These are phyloP conservation scores for Termitomyces sp. DNA, from an alignment of 768 basidiomycete species.

Conservation along the genomic window DNA sequence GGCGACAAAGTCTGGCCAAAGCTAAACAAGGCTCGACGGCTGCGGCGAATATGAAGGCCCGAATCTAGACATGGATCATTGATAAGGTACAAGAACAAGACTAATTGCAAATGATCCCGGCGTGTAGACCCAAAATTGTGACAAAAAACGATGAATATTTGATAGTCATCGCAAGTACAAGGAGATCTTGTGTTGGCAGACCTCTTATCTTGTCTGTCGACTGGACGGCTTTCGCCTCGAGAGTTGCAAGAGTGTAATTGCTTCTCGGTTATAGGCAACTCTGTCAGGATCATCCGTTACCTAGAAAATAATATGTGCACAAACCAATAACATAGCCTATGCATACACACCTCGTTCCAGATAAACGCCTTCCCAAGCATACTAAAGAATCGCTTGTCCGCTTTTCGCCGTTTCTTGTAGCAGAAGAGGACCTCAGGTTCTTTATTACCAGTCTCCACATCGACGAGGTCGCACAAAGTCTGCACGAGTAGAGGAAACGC, in stretches of 20 bases:
- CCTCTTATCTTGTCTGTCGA: background rate
- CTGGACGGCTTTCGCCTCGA: constrained; percentile 1
- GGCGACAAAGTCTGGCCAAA: constrained; percentile 32
- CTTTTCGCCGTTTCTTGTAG: constrained; percentile 89
- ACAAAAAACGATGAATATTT: background rate
- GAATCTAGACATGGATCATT: background rate
- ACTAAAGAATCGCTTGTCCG: constrained; percentile 13
- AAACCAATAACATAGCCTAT: background rate
- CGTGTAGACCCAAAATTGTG: background rate
- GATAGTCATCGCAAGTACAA: background rate
- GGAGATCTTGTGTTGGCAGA: background rate
- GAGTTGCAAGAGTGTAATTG: constrained; percentile 11
- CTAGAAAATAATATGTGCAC: background rate
- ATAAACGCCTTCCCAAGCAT: constrained; percentile 10
- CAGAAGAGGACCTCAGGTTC: constrained; percentile 78
- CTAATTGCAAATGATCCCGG: background rate
- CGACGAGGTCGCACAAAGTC: constrained; percentile 64
- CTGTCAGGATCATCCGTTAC: constrained; percentile 12
- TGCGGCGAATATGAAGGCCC: background rate
- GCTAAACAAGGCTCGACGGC: background rate
- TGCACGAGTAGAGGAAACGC: constrained; percentile 83
- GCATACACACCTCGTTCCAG: constrained; percentile 10
- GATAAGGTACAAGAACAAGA: background rate
- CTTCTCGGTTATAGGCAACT: constrained; percentile 9
- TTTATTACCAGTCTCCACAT: constrained; percentile 13